Evolutionary conservation across 2,329 filamentous ascomycete genomes (phyloP), one percentile per base, ranked within the genome.

Genomic region (Microsporum audouinii): DNA sequence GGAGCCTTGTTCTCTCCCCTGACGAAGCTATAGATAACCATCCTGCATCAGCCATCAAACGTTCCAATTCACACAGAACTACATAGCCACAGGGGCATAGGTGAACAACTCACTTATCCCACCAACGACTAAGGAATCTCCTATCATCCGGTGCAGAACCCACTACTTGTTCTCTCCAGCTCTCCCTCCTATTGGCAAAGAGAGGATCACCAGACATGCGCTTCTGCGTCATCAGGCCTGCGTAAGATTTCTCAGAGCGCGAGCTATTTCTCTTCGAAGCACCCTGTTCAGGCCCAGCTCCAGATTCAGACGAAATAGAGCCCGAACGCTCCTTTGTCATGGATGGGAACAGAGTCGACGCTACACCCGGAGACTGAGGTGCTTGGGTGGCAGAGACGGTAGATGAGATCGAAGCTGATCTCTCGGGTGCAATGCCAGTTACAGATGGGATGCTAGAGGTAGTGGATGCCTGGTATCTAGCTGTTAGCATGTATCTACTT

Each of bases 171-270:
- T 80, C 78, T 58, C 71, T 71, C 68, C 75, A 80, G 63, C 75
- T 78, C 27, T 72, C 67, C 38, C 76, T 68, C 53, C 78, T 69
- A 1, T 69, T 71, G 5, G 68, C 65, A 45, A 73, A 66, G 1
- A 66, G 64, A 0, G 72, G 69, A 65, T 78, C 76, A 7, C 60
- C 61, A 0, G 68, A 71, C 43, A 73, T 73, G 8, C 78, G 72
- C 64, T 80, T 80, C 68, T 78, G 76, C 33, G 69, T 71, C 3
- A 73, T 72, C 63, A 80, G 69, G 34, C 73, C 72, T 2, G 70
- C 65, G 64, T 75, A 76, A 27, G 27, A 65, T 64, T 57, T 71
- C 71, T 55, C 51, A 34, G 51, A 55, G 33, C 36, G 51, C 33
- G 51, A 36, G n/a, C 17, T 57, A 10, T 7, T 43, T 34, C 39